Evolutionary conservation across 208 protist genomes (phyloP).

Genomic region (Hexamita inflata): DNA sequence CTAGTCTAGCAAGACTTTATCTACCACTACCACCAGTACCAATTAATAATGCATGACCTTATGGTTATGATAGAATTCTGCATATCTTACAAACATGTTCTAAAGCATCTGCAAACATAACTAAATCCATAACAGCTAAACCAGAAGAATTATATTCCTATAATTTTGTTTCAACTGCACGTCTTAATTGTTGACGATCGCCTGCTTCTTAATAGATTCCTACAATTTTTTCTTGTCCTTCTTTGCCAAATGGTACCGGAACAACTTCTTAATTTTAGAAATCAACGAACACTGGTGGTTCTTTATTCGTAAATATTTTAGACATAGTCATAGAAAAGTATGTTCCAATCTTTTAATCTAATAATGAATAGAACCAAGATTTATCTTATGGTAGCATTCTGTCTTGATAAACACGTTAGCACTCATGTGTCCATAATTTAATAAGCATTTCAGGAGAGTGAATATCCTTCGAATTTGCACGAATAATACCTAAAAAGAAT

Average conservation of each 20-base stretch:
- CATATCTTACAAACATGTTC: constrained; percentile 83
- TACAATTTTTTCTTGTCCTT: constrained; percentile 37
- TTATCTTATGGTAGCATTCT: constrained; percentile 66
- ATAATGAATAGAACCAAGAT: not conserved
- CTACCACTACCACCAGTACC: constrained; percentile 83
- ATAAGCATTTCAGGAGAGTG: constrained; percentile 52
- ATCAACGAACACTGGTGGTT: constrained; percentile 51
- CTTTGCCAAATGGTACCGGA: not conserved
- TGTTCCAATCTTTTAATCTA: constrained; percentile 21
- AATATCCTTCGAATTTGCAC: constrained; percentile 51
- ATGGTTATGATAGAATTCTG: constrained; percentile 78
- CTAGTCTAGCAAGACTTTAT: constrained; percentile 76
- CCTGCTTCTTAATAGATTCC: constrained; percentile 62
- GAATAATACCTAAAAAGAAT: constrained; percentile 79
- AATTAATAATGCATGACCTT: constrained; percentile 83
- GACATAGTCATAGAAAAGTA: constrained; percentile 28
- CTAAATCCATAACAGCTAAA: constrained; percentile 64
- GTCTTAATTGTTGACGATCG: constrained; percentile 62
- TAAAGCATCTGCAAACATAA: constrained; percentile 90
- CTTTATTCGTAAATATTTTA: constrained; percentile 37
- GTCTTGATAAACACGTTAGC: constrained; percentile 79
- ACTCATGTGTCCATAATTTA: constrained; percentile 86
- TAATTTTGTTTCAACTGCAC: constrained; percentile 63
- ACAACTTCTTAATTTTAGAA: constrained; percentile 62
- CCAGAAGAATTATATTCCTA: constrained; percentile 50